Conservation (phyloP, 2,329 filamentous ascomycete genomes). For the Penicillium concentricum region DNA sequence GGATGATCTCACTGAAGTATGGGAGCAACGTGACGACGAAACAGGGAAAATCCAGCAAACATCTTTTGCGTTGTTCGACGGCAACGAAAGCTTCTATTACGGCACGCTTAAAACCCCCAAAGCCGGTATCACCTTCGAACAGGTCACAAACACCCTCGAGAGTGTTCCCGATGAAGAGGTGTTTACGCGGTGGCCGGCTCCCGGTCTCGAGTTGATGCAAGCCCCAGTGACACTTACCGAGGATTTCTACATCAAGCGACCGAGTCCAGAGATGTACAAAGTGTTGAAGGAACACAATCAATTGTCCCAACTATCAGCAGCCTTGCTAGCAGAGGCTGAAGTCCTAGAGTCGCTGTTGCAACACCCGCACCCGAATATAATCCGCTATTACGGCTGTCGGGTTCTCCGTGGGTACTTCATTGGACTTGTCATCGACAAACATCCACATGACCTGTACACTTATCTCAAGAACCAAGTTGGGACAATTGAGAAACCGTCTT, state of each 20-base stretch:
- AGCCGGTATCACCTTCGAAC: not conserved
- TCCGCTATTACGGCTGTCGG: slow-evolving; percentile 20
- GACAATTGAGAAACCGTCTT: not conserved
- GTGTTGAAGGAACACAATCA: not conserved
- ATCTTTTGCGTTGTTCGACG: not conserved
- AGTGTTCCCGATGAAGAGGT: not conserved
- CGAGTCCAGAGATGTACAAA: not conserved
- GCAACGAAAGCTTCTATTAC: not conserved
- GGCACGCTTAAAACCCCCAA: not conserved
- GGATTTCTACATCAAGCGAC: not conserved
- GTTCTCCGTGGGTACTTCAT: slow-evolving; percentile 17
- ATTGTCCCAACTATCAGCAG: not conserved
- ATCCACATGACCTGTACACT: slow-evolving; percentile 1
- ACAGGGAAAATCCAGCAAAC: not conserved
- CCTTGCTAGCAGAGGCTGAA: slow-evolving; percentile 7
- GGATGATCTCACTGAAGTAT: not conserved
- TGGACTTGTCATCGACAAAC: slow-evolving; percentile 19
- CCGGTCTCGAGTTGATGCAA: not conserved
- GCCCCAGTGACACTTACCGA: not conserved
- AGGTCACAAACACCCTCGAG: not conserved
- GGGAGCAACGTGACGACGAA: not conserved
- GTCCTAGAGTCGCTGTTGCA: slow-evolving; percentile 14
- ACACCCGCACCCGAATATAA: slow-evolving; percentile 29
- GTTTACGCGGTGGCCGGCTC: not conserved
- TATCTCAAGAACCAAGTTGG: not conserved